These are phyloP conservation scores for Ustilago lituana DNA, from an alignment of 1,284 basidiomycete species.

Conservation along the genomic window DNA sequence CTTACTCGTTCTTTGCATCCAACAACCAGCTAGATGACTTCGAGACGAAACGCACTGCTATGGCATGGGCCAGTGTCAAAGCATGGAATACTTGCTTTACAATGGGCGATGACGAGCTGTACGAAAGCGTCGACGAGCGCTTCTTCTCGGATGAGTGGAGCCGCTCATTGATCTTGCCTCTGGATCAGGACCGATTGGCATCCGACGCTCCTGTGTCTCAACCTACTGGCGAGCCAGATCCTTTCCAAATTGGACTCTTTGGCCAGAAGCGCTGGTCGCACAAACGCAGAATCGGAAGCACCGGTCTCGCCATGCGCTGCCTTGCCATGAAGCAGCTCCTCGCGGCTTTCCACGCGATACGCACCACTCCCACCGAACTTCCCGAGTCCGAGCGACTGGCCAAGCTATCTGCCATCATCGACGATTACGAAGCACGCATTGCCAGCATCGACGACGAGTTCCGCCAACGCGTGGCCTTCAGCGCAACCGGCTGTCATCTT, in stretches of 20 bases:
- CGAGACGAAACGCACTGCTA: slow-evolving; percentile 34
- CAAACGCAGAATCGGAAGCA: slow-evolving; percentile 25
- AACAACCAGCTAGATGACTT: slow-evolving; percentile 28
- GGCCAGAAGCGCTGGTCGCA: slow-evolving; percentile 21
- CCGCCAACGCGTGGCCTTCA: slow-evolving; percentile 4
- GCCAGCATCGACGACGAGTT: slow-evolving; percentile 13
- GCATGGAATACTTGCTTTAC: slow-evolving; percentile 40
- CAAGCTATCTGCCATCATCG: slow-evolving; percentile 9
- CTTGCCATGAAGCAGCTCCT: slow-evolving; percentile 26
- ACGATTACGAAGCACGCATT: slow-evolving; percentile 13
- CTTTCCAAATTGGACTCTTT: slow-evolving; percentile 19
- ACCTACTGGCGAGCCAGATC: background rate
- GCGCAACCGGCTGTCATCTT: slow-evolving; percentile 1
- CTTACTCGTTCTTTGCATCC: slow-evolving; percentile 30
- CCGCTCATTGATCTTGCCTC: slow-evolving; percentile 19
- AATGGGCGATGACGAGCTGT: slow-evolving; percentile 41
- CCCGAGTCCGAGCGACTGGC: slow-evolving; percentile 20
- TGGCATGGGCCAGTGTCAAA: slow-evolving; percentile 43
- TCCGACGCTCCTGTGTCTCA: no score
- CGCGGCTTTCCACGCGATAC: slow-evolving; percentile 24
- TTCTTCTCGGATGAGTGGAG: slow-evolving; percentile 36
- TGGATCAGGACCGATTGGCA: no score
- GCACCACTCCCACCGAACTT: slow-evolving; percentile 6
- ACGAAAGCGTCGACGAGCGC: slow-evolving; percentile 33
- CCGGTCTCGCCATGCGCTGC: slow-evolving; percentile 34